Evolutionary conservation across 495 filamentous ascomycete species (phyloP).

Genomic region (Neurospora tetraspora): DNA sequence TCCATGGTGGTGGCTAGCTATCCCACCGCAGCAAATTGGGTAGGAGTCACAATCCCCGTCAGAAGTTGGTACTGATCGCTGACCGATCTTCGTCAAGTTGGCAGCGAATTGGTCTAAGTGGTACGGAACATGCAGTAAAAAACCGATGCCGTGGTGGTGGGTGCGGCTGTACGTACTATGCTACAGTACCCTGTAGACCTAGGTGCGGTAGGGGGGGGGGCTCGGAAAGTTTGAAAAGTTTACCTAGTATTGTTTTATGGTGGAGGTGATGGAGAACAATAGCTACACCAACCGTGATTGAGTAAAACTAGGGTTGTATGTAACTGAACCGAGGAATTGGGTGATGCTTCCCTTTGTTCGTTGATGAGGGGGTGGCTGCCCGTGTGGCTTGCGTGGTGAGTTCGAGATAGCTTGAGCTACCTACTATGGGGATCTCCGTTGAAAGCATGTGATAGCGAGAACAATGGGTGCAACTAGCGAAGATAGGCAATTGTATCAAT

Average conservation of each 20-base stretch:
- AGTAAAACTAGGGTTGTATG: background rate
- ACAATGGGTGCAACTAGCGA: background rate
- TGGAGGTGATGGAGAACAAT: background rate
- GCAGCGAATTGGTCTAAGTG: background rate
- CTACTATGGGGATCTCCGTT: background rate
- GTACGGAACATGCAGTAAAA: background rate
- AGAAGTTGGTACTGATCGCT: background rate
- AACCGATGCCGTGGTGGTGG: background rate
- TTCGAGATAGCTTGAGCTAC: background rate
- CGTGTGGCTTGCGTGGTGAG: background rate
- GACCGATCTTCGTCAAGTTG: background rate
- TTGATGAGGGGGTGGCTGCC: background rate
- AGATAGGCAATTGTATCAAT: background rate
- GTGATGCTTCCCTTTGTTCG: background rate
- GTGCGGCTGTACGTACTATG: background rate
- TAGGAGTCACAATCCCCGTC: background rate
- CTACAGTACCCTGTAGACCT: background rate
- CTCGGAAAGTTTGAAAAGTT: background rate
- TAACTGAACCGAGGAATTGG: background rate
- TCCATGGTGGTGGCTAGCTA: background rate
- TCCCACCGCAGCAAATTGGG: background rate
- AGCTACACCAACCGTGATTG: background rate
- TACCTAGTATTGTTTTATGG: background rate
- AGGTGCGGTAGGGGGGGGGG: background rate
- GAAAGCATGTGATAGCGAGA: background rate